Evolutionary conservation across 108 stramenopile genomes (phyloP).

Genomic region (Mediolabrus comicus): DNA sequence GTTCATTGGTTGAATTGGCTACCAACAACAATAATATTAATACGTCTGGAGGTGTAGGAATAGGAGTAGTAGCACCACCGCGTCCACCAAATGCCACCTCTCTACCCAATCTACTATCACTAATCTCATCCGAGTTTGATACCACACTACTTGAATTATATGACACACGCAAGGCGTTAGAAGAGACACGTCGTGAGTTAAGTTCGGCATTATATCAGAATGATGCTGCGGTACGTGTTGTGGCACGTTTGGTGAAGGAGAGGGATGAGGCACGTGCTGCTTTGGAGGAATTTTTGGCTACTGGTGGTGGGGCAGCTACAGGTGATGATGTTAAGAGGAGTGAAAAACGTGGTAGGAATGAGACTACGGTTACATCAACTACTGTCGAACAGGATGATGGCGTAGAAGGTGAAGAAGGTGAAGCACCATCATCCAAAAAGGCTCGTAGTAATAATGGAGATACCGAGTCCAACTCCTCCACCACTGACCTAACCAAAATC

Average conservation of each 20-base stretch:
- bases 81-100: slow-evolving; percentile 60
- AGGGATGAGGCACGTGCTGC: slow-evolving; percentile 79
- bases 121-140: slow-evolving; percentile 89
- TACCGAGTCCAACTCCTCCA: neutral
- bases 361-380: no score
- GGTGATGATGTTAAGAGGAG: neutral
- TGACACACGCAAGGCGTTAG: slow-evolving; percentile 78
- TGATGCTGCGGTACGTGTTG: slow-evolving; percentile 93
- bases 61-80: slow-evolving; percentile 40
- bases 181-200: slow-evolving; percentile 87
- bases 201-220: slow-evolving; percentile 93
- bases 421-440: slow-evolving; percentile 2
- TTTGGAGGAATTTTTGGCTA: slow-evolving; percentile 50
- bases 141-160: slow-evolving; percentile 85
- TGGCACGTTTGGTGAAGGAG: slow-evolving; percentile 87
- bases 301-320: neutral
- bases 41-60: slow-evolving; percentile 36
- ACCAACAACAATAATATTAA: neutral
- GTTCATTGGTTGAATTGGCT: slow-evolving; percentile 52
- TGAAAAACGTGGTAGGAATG: slow-evolving; percentile 13
- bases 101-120: slow-evolving; percentile 57
- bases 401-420: slow-evolving; percentile 16
- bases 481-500: slow-evolving; percentile 12
- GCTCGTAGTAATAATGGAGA: slow-evolving; percentile 16
- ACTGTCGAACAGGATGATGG: no score